Percentiles rank a stretch among this genome's conserved stretches.
These are phyloP conservation scores for Capsicum pubescens DNA, from an alignment of 257 asterid species.

Conservation along the genomic window DNA sequence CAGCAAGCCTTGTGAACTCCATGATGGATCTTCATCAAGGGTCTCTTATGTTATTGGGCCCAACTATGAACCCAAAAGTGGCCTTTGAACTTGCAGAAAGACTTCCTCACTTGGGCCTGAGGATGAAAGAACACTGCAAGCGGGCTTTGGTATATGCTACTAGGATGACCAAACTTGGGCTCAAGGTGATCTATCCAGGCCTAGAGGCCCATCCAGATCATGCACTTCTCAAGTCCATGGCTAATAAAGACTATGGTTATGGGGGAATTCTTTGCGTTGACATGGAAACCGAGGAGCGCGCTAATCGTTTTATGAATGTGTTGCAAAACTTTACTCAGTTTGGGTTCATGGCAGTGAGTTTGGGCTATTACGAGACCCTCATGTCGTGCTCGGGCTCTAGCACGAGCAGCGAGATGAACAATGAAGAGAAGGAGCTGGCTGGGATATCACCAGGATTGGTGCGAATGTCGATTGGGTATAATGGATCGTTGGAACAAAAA, in stretches of 20 bases:
- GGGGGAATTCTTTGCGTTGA: slow-evolving; percentile 86
- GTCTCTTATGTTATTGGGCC: slow-evolving; percentile 84
- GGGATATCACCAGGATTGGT: slow-evolving; percentile 89
- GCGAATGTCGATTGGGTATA: slow-evolving; percentile 86
- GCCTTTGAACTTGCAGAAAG: slow-evolving; percentile 86
- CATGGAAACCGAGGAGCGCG: slow-evolving; percentile 87
- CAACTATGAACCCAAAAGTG: slow-evolving; percentile 92
- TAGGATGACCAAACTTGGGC: slow-evolving; percentile 70
- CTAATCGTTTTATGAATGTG: slow-evolving; percentile 71
- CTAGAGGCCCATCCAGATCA: slow-evolving; percentile 81
- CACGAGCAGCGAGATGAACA: slow-evolving; percentile 86
- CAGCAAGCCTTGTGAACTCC: slow-evolving; percentile 78
- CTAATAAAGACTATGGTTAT: slow-evolving; percentile 69
- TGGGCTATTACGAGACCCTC: slow-evolving; percentile 89
- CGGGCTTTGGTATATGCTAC: slow-evolving; percentile 72
- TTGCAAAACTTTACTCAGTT: slow-evolving; percentile 75
- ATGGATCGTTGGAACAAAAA: slow-evolving; percentile 82
- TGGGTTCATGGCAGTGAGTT: slow-evolving; percentile 92
- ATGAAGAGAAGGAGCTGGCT: slow-evolving; percentile 68
- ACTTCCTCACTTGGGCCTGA: slow-evolving; percentile 75
- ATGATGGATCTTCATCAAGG: slow-evolving; percentile 98
- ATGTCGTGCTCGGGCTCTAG: slow-evolving; percentile 97
- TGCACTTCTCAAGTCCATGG: slow-evolving; percentile 56
- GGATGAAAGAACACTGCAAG: slow-evolving; percentile 89
- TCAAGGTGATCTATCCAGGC: slow-evolving; percentile 85